Base-by-base conservation (phyloP, 1,284 basidiomycete genomes). In the Sporisorium reilianum region DNA sequence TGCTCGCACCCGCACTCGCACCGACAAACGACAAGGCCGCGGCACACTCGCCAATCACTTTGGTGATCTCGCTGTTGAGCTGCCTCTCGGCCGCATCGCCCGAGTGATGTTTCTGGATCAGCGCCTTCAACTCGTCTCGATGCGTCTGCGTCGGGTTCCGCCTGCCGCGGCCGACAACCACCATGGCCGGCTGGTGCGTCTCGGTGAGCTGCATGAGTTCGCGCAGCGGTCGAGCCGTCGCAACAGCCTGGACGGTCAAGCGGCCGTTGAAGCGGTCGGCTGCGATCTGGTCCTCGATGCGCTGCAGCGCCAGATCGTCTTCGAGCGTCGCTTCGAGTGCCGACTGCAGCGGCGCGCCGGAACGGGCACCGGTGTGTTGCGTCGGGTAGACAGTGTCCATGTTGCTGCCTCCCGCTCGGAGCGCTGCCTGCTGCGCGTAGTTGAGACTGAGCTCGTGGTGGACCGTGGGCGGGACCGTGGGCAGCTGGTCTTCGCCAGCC, bases 91-190 rank as follows among this genome's bases (percentile, higher is more conserved):
- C 61, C n/a, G 61, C 65, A 26, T 68, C 62, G 4, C 28, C 54
- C 18, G 53, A 38, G 40, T 55, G 46, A 28, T 68, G 60, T 20
- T 36, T 45, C 25, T 51, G 55, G 23, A 71, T 64, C 46, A 82
- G 50, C 23, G 51, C 60, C 36, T 71, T 68, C 25, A 82, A 70
- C 41, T 82, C 80, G 3, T 77, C 76, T 26, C 80, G 40, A 55
- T 82, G 80, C 42, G 79, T 81, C 42, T 80, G 69, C 3, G 76
- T 77, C 3, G 80, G 80, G 34, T 75, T 67, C n/a, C 76, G 55
- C 20, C 80, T 55, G 14, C 77, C 78, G 1, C 80, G 48, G 0
- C 80, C 80, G 3, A 80, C 69, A 5, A 82, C 64, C 9, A 82
- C 70, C 34, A 82, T 73, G 3, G 73, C 57, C 0, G 77, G 71